A percentile compares a stretch with the other conserved stretches of the same genome.
phyloP scores from a whole-genome alignment of 1,139 yeast species.

The Candida sanyaensis region DNA sequence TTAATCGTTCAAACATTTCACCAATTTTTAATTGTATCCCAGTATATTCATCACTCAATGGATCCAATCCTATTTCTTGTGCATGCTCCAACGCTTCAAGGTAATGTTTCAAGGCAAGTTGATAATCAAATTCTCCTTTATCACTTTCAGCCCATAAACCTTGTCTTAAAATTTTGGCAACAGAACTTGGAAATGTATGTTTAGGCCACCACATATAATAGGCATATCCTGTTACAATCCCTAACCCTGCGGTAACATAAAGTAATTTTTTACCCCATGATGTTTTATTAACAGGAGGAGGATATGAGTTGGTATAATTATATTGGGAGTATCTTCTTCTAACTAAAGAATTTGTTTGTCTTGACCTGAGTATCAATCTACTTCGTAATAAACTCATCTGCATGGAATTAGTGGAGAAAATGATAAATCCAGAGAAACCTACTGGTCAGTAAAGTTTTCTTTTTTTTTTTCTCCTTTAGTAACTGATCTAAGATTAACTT shows the following conservation, averaged over 20 bases:
- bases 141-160: constrained; percentile 87
- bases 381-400: neutral
- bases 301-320: constrained; percentile 10
- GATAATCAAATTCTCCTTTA: constrained; percentile 61
- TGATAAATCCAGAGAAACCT: neutral
- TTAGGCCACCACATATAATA: constrained; percentile 67
- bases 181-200: constrained; percentile 52
- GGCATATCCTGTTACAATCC: constrained; percentile 32
- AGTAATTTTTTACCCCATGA: constrained; percentile 21
- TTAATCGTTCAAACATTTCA: constrained; percentile 77
- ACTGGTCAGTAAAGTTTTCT: neutral
- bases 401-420: neutral
- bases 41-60: constrained; percentile 52
- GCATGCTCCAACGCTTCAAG: constrained; percentile 54
- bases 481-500: too few relatives aligned
- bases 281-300: constrained; percentile 16
- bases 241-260: constrained; percentile 27
- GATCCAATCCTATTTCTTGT: constrained; percentile 47
- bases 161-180: constrained; percentile 68
- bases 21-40: constrained; percentile 85
- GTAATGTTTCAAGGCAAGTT: constrained; percentile 69
- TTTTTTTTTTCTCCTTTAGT: too few relatives aligned
- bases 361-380: constrained; percentile 1
- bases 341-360: neutral
- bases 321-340: constrained; percentile 5